Percentiles rank a stretch among this genome's conserved stretches.
Conservation (phyloP, 441 rosid species). For the Biscutella laevigata region DNA sequence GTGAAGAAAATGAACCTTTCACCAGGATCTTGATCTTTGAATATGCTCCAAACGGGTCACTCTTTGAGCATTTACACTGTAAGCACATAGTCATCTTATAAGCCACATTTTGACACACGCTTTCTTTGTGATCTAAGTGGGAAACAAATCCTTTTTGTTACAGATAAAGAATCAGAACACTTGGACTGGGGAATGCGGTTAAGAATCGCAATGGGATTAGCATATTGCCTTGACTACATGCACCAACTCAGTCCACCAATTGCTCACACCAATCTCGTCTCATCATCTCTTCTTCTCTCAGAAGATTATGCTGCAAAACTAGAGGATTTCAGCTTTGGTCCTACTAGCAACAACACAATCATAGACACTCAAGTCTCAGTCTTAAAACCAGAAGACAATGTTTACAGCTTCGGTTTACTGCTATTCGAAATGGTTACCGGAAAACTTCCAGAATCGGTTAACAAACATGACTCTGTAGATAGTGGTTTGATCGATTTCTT, state of each 20-base stretch:
- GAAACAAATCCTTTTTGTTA: neutral
- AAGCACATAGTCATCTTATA: constrained; percentile 19
- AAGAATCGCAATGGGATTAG: constrained; percentile 52
- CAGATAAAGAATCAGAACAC: constrained; percentile 65
- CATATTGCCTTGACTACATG: constrained; percentile 55
- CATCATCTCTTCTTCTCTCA: constrained; percentile 47
- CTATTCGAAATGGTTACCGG: constrained; percentile 53
- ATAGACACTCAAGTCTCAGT: neutral
- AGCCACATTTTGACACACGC: neutral
- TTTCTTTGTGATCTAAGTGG: neutral
- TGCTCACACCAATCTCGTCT: constrained; percentile 42
- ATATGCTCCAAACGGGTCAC: constrained; percentile 65
- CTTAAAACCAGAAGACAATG: constrained; percentile 27
- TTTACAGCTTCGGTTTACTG: constrained; percentile 46
- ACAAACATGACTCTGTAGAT: constrained; percentile 29
- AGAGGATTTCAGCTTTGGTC: constrained; percentile 40
- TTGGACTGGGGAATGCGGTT: constrained; percentile 58
- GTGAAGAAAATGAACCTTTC: constrained; percentile 53
- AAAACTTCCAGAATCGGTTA: constrained; percentile 35
- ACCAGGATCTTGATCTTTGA: constrained; percentile 74
- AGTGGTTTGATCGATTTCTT: constrained; percentile 41
- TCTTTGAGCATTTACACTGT: constrained; percentile 64
- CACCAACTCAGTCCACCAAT: constrained; percentile 48
- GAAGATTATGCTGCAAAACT: constrained; percentile 61
- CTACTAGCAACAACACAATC: constrained; percentile 20